phyloP scores from a whole-genome alignment of 148 eudicot genomes.

The Amaranthus cruentus region DNA sequence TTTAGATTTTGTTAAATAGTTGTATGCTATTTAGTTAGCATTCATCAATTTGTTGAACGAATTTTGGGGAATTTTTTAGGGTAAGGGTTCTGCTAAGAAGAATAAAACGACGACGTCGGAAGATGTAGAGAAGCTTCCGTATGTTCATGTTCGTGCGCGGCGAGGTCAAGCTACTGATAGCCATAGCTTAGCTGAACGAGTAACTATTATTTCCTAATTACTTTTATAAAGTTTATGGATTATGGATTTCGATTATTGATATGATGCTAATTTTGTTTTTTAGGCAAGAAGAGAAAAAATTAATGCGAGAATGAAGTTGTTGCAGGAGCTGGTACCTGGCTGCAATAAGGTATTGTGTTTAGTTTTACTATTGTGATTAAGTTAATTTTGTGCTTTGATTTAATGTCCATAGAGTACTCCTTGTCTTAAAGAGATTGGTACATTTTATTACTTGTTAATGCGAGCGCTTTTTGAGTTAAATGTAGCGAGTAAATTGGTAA shows the following conservation, averaged over 20 bases:
- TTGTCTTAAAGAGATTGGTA: no score
- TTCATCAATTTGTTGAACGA: neutral
- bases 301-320: conserved; percentile 92
- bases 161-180: conserved; percentile 98
- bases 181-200: conserved; percentile 98
- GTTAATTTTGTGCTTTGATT: neutral
- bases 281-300: conserved; percentile 99
- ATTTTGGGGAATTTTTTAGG: conserved; percentile 33
- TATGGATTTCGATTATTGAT: neutral
- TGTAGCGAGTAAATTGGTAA: no score
- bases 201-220: conserved; percentile 25
- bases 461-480: no score
- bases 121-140: conserved; percentile 78
- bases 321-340: conserved; percentile 97
- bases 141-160: conserved; percentile 92
- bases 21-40: conserved; percentile 22
- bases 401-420: neutral
- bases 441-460: no score
- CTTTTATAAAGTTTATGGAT: neutral
- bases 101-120: conserved; percentile 47
- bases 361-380: neutral
- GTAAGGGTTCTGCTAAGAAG: conserved; percentile 60
- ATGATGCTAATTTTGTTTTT: conserved; percentile 10
- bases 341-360: conserved; percentile 66
- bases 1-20: neutral